Conservation (phyloP, 148 eudicot genomes). For the Amaranthus cruentus region DNA sequence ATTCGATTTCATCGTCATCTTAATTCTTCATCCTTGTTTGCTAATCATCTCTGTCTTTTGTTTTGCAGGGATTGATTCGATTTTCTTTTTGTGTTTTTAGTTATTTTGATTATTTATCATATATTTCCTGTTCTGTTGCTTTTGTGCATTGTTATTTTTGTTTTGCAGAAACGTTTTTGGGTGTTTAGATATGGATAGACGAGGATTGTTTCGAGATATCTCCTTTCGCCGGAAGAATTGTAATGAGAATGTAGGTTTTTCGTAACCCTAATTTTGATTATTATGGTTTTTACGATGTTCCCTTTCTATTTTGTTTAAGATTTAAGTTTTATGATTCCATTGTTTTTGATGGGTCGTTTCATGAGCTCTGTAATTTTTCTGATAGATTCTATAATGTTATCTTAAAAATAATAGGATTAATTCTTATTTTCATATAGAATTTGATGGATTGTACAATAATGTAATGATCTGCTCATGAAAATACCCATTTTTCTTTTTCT, state of each 20-base stretch:
- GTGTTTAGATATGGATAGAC: conserved; percentile 6
- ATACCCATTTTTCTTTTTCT: too few species aligned
- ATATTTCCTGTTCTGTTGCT: conserved; percentile 5
- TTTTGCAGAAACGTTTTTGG: conserved; percentile 11
- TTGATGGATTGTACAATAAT: too few species aligned
- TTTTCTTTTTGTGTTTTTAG: neutral
- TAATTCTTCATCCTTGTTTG: neutral
- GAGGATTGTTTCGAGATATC: conserved; percentile 44
- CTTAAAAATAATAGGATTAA: too few species aligned
- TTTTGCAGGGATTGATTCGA: neutral
- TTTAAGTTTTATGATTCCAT: too few species aligned
- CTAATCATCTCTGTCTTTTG: neutral
- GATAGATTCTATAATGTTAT: too few species aligned
- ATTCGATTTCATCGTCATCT: conserved; percentile 2
- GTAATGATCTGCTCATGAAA: too few species aligned
- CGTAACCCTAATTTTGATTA: neutral
- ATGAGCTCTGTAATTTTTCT: too few species aligned
- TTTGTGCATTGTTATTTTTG: conserved; percentile 1
- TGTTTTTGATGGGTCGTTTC: too few species aligned
- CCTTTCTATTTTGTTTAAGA: too few species aligned
- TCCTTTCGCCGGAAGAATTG: conserved; percentile 53
- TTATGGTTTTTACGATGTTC: neutral
- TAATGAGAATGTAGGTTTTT: conserved; percentile 51
- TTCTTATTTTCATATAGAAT: too few species aligned
- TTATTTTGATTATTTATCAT: neutral